Evolutionary conservation across 805 yeast genomes (phyloP).

Genomic region (Metschnikowia borealis): DNA sequence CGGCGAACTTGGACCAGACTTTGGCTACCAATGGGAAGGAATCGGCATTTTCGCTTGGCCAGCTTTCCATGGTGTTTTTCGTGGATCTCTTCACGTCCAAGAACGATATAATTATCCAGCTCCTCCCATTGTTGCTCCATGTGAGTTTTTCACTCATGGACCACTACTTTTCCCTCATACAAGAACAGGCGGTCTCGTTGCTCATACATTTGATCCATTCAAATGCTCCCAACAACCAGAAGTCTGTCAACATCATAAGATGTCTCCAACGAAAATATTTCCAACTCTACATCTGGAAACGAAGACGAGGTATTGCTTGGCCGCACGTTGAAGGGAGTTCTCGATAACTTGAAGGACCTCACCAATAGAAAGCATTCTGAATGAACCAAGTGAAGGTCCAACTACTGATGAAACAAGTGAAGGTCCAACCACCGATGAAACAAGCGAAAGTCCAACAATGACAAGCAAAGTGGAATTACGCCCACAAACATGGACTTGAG

Average conservation of each 20-base stretch:
- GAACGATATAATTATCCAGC: constrained; percentile 54
- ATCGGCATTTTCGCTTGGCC: constrained; percentile 81
- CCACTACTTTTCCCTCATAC: constrained; percentile 79
- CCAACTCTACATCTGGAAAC: constrained; percentile 59
- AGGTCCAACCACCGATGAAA: no score
- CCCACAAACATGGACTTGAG: constrained; percentile 81
- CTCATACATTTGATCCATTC: constrained; percentile 69
- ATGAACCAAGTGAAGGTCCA: no score
- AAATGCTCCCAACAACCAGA: constrained; percentile 51
- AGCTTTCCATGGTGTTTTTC: constrained; percentile 76
- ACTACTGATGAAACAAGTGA: no score
- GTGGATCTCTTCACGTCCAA: constrained; percentile 75
- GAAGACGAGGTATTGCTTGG: constrained; percentile 62
- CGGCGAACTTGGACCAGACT: constrained; percentile 67
- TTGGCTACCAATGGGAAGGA: constrained; percentile 54
- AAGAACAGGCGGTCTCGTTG: constrained; percentile 76
- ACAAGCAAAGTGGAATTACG: constrained; percentile 69
- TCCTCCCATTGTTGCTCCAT: constrained; percentile 73
- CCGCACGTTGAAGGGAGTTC: constrained; percentile 58
- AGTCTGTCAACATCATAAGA: constrained; percentile 54
- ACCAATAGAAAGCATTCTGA: constrained; percentile 42
- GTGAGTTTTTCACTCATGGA: constrained; percentile 77
- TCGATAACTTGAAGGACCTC: constrained; percentile 59
- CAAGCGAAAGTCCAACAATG: constrained; percentile 68
- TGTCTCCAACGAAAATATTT: constrained; percentile 52